These are phyloP conservation scores for Fusarium metavorans DNA, from an alignment of 2,329 filamentous ascomycete species.

Conservation along the genomic window DNA sequence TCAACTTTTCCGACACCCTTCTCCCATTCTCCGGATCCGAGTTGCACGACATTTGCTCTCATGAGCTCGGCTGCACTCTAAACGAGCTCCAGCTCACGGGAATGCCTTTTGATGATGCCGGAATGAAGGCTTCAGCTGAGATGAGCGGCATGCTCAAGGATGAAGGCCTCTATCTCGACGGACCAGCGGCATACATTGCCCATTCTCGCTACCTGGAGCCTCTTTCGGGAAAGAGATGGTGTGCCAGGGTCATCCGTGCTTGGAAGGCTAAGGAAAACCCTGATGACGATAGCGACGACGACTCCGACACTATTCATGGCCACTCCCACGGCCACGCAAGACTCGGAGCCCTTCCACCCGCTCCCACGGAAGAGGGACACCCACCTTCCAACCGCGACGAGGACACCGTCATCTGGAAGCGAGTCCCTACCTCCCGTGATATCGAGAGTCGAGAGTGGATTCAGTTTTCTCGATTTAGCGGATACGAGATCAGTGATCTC, in stretches of 20 bases:
- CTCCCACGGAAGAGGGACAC: slow-evolving; percentile 57
- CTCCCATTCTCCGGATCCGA: slow-evolving; percentile 60
- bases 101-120: slow-evolving; percentile 62
- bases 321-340: slow-evolving; percentile 46
- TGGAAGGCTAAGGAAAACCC: slow-evolving; percentile 50
- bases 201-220: slow-evolving; percentile 54
- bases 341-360: slow-evolving; percentile 53
- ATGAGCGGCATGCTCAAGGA: slow-evolving; percentile 65
- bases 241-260: slow-evolving; percentile 59
- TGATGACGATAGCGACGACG: slow-evolving; percentile 41
- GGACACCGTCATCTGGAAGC: slow-evolving; percentile 64
- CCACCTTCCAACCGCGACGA: slow-evolving; percentile 57
- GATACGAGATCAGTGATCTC: slow-evolving; percentile 51
- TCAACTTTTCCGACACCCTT: slow-evolving; percentile 64
- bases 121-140: slow-evolving; percentile 60
- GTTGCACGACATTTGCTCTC: slow-evolving; percentile 64
- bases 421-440: slow-evolving; percentile 58
- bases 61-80: slow-evolving; percentile 65
- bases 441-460: slow-evolving; percentile 58
- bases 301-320: slow-evolving; percentile 42
- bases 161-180: slow-evolving; percentile 64
- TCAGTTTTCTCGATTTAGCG: slow-evolving; percentile 58
- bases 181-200: slow-evolving; percentile 58
- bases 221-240: slow-evolving; percentile 55
- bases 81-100: slow-evolving; percentile 67